Percentiles rank a stretch among this genome's conserved stretches.
Conservation (phyloP, 2,329 filamentous ascomycete genomes). For the Nigrospora oryzae region DNA sequence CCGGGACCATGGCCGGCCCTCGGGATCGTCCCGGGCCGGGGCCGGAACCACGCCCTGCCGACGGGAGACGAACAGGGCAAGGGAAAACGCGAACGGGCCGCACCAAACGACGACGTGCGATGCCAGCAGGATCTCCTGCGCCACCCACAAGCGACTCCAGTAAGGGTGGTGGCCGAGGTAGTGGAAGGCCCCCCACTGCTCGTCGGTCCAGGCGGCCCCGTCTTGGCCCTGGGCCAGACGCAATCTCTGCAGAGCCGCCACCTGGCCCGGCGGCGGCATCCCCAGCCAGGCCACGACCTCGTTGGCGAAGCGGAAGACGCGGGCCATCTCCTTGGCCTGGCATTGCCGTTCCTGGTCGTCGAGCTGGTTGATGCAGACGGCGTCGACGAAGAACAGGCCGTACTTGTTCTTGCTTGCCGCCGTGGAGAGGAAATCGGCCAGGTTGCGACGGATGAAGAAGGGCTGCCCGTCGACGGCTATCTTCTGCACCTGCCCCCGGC, state of each 20-base stretch:
- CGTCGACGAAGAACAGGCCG: conserved; percentile 9
- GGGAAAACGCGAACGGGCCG: conserved; percentile 7
- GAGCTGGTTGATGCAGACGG: conserved; percentile 9
- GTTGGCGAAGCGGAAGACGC: conserved; percentile 5
- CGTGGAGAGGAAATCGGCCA: conserved; percentile 7
- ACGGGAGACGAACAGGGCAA: conserved; percentile 1
- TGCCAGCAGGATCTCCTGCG: conserved; percentile 9
- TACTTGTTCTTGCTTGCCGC: not conserved
- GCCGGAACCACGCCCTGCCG: too few relatives aligned
- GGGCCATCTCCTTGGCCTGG: conserved; percentile 7
- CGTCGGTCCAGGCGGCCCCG: conserved; percentile 1
- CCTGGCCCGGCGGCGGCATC: not conserved
- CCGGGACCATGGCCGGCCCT: too few relatives aligned
- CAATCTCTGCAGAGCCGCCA: conserved; percentile 2
- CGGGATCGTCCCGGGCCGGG: too few relatives aligned
- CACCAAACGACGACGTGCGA: conserved; percentile 6
- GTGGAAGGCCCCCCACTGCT: conserved; percentile 5
- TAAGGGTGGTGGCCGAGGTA: conserved; percentile 8
- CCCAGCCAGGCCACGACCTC: conserved; percentile 8
- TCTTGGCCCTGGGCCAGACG: not conserved
- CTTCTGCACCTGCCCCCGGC: not conserved
- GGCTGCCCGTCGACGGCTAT: conserved; percentile 5
- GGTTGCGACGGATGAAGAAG: conserved; percentile 8
- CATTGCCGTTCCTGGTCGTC: conserved; percentile 2
- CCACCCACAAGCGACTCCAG: conserved; percentile 10